A percentile compares a stretch with the other conserved stretches of the same genome.
Conservation (phyloP, 2,329 filamentous ascomycete genomes). For the Aspergillus hortae region DNA sequence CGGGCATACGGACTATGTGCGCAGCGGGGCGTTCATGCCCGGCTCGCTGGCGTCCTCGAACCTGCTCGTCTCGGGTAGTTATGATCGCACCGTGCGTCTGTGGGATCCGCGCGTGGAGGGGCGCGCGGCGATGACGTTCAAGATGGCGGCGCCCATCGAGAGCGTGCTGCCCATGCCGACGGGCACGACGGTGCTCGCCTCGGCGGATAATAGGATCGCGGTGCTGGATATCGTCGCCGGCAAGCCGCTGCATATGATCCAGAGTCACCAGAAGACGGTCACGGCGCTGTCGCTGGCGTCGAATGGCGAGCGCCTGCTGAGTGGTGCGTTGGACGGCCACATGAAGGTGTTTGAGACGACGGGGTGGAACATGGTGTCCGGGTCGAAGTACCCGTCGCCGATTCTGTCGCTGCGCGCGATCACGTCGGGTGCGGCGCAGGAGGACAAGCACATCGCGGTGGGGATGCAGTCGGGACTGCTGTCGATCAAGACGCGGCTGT, state of each 20-base stretch:
- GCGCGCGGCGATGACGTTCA: constrained; percentile 82
- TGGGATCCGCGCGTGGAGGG: constrained; percentile 81
- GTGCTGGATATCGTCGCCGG: constrained; percentile 91
- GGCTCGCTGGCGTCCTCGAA: constrained; percentile 57
- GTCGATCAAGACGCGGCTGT: constrained; percentile 82
- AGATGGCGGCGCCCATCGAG: constrained; percentile 86
- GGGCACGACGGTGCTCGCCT: constrained; percentile 79
- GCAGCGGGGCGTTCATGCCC: constrained; percentile 81
- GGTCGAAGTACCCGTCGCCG: constrained; percentile 87
- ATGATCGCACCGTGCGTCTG: constrained; percentile 87
- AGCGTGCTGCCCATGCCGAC: constrained; percentile 81
- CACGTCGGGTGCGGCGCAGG: constrained; percentile 60
- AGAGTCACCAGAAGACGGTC: constrained; percentile 97
- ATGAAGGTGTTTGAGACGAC: constrained; percentile 95
- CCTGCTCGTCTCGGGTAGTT: constrained; percentile 83
- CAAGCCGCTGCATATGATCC: constrained; percentile 78
- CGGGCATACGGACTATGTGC: constrained; percentile 90
- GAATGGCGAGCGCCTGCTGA: constrained; percentile 74
- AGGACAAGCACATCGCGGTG: constrained; percentile 90
- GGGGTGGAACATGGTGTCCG: constrained; percentile 94
- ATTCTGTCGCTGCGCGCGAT: constrained; percentile 82
- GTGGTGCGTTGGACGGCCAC: constrained; percentile 88
- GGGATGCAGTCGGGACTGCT: constrained; percentile 94
- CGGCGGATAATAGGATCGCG: constrained; percentile 80
- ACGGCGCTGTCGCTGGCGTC: constrained; percentile 81